These are phyloP conservation scores for Neurospora crassa DNA, from an alignment of 2,329 filamentous ascomycete species.

Conservation along the genomic window DNA sequence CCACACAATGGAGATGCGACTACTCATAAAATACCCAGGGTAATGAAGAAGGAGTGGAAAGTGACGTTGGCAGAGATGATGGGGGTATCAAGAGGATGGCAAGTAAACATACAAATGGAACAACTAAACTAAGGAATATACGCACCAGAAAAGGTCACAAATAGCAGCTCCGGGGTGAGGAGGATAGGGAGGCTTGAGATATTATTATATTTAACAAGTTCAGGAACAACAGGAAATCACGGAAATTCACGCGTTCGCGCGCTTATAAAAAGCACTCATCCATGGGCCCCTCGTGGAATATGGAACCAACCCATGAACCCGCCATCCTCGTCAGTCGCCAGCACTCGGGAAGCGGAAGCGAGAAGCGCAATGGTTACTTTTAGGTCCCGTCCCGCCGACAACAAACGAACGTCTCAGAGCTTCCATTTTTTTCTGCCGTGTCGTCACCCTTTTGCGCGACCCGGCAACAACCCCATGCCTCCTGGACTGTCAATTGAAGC, in stretches of 20 bases:
- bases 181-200: not conserved
- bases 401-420: not conserved
- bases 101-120: not conserved
- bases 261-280: not conserved
- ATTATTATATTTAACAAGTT: not conserved
- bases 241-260: not conserved
- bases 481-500: too few relatives aligned
- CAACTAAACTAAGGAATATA: not conserved
- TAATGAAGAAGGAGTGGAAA: not conserved
- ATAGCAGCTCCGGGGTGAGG: not conserved
- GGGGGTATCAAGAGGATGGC: not conserved
- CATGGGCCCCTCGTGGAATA: not conserved
- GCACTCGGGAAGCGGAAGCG: not conserved
- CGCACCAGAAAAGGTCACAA: slow-evolving; percentile 1
- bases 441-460: not conserved
- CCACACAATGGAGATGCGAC: not conserved
- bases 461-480: not conserved
- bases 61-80: not conserved
- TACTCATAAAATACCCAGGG: not conserved
- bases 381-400: not conserved
- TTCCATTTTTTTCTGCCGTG: not conserved
- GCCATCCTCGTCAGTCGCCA: not conserved
- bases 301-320: not conserved
- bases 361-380: not conserved
- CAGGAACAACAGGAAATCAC: not conserved